Percentiles rank a stretch among this genome's conserved stretches.
phyloP scores from a whole-genome alignment of 306 rosid genomes.

The Psophocarpus tetragonolobus region DNA sequence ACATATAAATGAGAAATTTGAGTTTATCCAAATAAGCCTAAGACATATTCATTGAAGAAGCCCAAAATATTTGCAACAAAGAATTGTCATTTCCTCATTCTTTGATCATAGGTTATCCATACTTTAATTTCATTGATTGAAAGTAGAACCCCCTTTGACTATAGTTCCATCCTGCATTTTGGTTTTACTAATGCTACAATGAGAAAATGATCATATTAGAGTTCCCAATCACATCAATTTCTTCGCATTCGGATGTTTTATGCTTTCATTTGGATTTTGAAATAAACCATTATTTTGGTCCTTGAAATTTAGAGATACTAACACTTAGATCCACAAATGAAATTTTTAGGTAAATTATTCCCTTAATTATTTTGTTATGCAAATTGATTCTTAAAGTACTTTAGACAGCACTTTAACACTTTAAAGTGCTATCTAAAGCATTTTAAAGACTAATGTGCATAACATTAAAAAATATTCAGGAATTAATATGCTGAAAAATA shows the following conservation, averaged over 20 bases:
- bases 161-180: not conserved
- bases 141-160: not conserved
- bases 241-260: not conserved
- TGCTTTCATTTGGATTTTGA: not conserved
- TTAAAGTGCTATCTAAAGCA: too few relatives aligned
- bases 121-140: too few relatives aligned
- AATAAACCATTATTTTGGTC: too few relatives aligned
- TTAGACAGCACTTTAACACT: too few relatives aligned
- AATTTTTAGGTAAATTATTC: too few relatives aligned
- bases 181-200: not conserved
- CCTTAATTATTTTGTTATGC: too few relatives aligned
- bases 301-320: too few relatives aligned
- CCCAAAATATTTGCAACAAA: not conserved
- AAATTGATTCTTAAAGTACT: too few relatives aligned
- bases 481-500: too few relatives aligned
- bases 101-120: not conserved
- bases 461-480: too few relatives aligned
- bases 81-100: not conserved
- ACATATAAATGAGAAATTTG: not conserved
- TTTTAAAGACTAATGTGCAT: too few relatives aligned
- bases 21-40: not conserved
- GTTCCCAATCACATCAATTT: not conserved
- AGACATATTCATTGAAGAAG: not conserved
- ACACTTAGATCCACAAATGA: too few relatives aligned
- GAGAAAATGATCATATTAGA: not conserved